A percentile compares a stretch with the other conserved stretches of the same genome.
Evolutionary conservation across 2,329 filamentous ascomycete species (phyloP).

Genomic region (Dothiorella sarmentorum): DNA sequence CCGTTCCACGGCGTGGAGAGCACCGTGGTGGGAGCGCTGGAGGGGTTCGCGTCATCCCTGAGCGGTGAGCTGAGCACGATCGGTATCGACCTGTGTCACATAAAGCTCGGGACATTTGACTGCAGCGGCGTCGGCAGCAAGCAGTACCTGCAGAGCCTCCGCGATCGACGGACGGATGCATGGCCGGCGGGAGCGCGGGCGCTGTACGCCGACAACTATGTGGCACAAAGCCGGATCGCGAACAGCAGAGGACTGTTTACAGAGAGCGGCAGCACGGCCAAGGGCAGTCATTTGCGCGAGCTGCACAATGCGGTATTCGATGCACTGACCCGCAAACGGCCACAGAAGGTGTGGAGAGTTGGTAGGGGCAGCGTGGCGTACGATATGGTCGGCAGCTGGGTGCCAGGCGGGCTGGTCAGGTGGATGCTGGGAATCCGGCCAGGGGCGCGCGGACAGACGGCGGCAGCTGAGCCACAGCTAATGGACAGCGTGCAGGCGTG

Average conservation of each 20-base stretch:
- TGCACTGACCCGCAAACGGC: constrained; percentile 66
- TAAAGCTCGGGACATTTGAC: constrained; percentile 91
- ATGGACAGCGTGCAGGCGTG: constrained; percentile 45
- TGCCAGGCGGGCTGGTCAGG: constrained; percentile 72
- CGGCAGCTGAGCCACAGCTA: constrained; percentile 34
- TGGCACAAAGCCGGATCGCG: constrained; percentile 35
- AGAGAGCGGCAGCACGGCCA: constrained; percentile 42
- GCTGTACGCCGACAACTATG: constrained; percentile 38
- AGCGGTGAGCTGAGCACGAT: constrained; percentile 74
- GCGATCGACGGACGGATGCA: constrained; percentile 33
- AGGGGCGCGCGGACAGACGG: constrained; percentile 30
- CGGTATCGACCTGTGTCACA: constrained; percentile 74
- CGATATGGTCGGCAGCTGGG: constrained; percentile 77
- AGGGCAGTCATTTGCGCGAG: constrained; percentile 69
- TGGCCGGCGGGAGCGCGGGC: constrained; percentile 36
- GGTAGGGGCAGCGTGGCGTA: constrained; percentile 83
- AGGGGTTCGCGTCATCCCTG: constrained; percentile 78
- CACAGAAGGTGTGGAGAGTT: constrained; percentile 66
- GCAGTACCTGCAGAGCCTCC: constrained; percentile 37
- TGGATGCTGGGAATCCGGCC: constrained; percentile 85
- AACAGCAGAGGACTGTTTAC: constrained; percentile 53
- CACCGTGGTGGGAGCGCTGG: constrained; percentile 79
- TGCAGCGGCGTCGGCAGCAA: constrained; percentile 59
- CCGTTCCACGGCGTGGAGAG: constrained; percentile 84
- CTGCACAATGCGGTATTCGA: constrained; percentile 89